phyloP scores from a whole-genome alignment of 83 land plant genomes.

The Diphasiastrum complanatum region DNA sequence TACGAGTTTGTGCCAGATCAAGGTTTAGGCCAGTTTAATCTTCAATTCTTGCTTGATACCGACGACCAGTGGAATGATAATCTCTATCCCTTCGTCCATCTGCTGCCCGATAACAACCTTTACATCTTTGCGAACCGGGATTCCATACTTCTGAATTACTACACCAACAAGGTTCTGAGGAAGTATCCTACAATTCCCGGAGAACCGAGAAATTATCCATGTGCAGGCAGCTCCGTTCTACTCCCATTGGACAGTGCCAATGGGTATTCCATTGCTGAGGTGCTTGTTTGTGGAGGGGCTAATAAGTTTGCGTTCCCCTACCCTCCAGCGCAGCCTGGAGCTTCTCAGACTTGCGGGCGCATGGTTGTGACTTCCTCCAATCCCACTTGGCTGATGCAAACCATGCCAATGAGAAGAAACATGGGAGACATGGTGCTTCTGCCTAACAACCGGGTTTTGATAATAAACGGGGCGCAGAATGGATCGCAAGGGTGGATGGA shows the following conservation, averaged over 20 bases:
- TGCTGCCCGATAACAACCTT: conserved; percentile 53
- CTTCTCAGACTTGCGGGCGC: too few relatives aligned
- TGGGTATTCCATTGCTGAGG: conserved; percentile 22
- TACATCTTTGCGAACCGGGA: conserved; percentile 59
- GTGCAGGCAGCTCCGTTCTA: conserved; percentile 36
- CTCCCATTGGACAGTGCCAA: conserved; percentile 33
- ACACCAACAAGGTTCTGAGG: conserved; percentile 23
- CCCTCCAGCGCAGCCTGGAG: not conserved
- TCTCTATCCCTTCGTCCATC: conserved; percentile 55
- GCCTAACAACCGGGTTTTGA: too few relatives aligned
- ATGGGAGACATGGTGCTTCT: too few relatives aligned
- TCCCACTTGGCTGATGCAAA: too few relatives aligned
- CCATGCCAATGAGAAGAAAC: too few relatives aligned
- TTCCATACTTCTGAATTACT: conserved; percentile 43
- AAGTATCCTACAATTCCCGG: conserved; percentile 39
- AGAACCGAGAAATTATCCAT: conserved; percentile 26
- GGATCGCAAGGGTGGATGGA: too few relatives aligned
- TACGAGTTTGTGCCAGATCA: conserved; percentile 7
- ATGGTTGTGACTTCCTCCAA: too few relatives aligned
- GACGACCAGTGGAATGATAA: conserved; percentile 41
- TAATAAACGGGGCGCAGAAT: too few relatives aligned
- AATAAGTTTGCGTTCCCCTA: conserved; percentile 9
- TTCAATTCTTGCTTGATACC: conserved; percentile 28
- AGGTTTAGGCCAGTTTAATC: not conserved
- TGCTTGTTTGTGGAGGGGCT: conserved; percentile 53